Base-by-base conservation (phyloP, 768 basidiomycete genomes). In the Porphyrellus cyaneotinctus region DNA sequence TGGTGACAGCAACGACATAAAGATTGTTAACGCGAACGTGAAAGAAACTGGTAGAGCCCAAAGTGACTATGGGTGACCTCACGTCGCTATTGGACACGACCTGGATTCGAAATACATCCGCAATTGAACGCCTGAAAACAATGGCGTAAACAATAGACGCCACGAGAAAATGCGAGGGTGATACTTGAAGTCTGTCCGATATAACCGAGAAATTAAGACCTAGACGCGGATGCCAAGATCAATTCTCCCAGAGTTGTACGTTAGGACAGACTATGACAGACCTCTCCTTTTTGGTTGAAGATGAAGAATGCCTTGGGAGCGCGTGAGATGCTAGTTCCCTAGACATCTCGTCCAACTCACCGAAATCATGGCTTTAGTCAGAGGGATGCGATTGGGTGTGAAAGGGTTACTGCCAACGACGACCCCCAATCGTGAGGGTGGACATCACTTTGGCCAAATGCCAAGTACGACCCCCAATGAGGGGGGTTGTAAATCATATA, bases 271-370 rank as follows among this genome's bases (percentile, higher is more conserved):
- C n/a, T 3, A 6, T n/a, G 26, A 66, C 81, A 36, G 51, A 94
- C 95, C 82, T 98, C 97, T 71, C 97, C 97, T 72, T 98, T 97
- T 72, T 95, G 93, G 68, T 97, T 99, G 79, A 97, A 97, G 53
- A 97, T 92, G 72, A 98, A 97, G 83, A 97, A 97, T 43, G 91
- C 95, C 95, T 97, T 59, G 46, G 42, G n/a, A 56, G 22, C 13
- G 32, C 15, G 43, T 56, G 20, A 49, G 55, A 47, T 41, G 49
- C 15, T 32, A 14, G 32, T 37, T 13, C 26, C 31, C 13, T 52
- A 36, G 11, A 22, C 17, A 20, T 49, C 46, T 35, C 28, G 26
- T 23, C 26, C 33, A n/a, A 58, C 77, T 67, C 57, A 79, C 77
- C 47, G 77, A 79, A 56, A 79, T 79, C 77, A 79, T 79, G 14